Evolutionary conservation across 1,284 basidiomycete species (phyloP), one percentile per base, ranked within the genome.

Genomic region (Pseudozyma pruni): DNA sequence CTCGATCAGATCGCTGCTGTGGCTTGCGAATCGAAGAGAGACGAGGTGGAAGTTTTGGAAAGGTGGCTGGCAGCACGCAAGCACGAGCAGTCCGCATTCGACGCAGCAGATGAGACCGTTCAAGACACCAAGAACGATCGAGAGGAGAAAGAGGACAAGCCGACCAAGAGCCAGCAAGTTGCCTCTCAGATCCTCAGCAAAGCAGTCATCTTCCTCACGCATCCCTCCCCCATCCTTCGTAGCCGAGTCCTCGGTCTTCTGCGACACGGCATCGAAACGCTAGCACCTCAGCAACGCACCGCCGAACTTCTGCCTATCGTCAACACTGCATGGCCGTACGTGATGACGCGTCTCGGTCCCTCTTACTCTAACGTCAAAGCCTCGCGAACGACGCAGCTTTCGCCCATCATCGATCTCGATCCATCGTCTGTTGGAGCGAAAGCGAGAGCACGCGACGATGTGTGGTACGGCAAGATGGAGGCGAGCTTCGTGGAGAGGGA

Each of bases 251-350:
- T 79, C 16, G 33, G 41, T 4, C 44, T 79, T 1, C 43, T 78
- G 6, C 53, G 41, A 7, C 53, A 72, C 44, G 76, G 74, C 8
- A 59, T 72, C 16, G 42, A 43, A 7, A 58, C 72, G 3, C 64
- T 78, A 2, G 69, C 59, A 1, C 58, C 66, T 1, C 69, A 75
- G 44, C n/a, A 34, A 0, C 59, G 74, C 8, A 57, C 61, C 2
- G 61, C 57, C 8, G 77, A 79, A 33, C 54, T 80, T 8, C 55
- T 81, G 25, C 74, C 79, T 1, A 48, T 79, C 25, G 40, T 82
- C 61, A 74, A 79, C 43, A 45, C 46, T 0, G 76, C 73, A 1
- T 82, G 80, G 80, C 80, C 80, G 0, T 53, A 71, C 10, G 33
- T 82, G 19, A 59, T 81, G 50, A 68, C 72, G 1, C 67, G 80